Base-by-base conservation (phyloP, 805 yeast species). In the Lachancea waltii region DNA sequence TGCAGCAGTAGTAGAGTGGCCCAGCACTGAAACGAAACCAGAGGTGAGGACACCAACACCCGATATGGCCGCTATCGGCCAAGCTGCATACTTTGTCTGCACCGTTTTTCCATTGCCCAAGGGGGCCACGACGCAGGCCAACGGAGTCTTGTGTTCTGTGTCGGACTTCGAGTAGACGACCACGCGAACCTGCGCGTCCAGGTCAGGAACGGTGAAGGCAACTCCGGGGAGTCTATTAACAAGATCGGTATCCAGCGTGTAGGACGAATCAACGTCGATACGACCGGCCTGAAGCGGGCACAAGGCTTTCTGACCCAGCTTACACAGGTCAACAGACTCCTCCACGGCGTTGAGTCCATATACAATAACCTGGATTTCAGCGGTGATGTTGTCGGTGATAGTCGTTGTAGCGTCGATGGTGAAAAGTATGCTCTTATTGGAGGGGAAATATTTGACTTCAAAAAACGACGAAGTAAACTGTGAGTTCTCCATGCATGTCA, bases 61-160 rank as follows among this genome's bases (percentile, higher is more conserved):
- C 3, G 96, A 77, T 30, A 92, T 73, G 16, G 86, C 89, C 3
- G 96, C 97, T 49, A 92, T 82, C 7, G 95, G 95, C 98, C 98
- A 90, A 4, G 94, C 75, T 3, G 92, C 95, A 49, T 81, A 87
- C 51, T 77, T 78, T 18, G 95, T 85, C 62, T 87, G 94, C 19
- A 92, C 98, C 1, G 97, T 89, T 54, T 84, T 87, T 41, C 92
- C 95, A 62, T 92, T 92, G 16, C 83, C 64, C 40, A 92, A 68
- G 10, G 76, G 69, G 0, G 97, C 97, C 56, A 83, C 85, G 10
- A 92, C 95, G 72, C 99, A 92, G 3, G 97, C 98, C 42, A 89
- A 66, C 3, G 80, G 72, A 6, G 63, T 60, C 16, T 50, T 35
- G 3, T 53, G 63, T 10, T 58, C 46, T 5, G 72, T 65, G 51